A percentile compares a stretch with the other conserved stretches of the same genome.
phyloP scores from a whole-genome alignment of 192 early-diverging fungal genomes.

The Entomortierella lignicola region DNA sequence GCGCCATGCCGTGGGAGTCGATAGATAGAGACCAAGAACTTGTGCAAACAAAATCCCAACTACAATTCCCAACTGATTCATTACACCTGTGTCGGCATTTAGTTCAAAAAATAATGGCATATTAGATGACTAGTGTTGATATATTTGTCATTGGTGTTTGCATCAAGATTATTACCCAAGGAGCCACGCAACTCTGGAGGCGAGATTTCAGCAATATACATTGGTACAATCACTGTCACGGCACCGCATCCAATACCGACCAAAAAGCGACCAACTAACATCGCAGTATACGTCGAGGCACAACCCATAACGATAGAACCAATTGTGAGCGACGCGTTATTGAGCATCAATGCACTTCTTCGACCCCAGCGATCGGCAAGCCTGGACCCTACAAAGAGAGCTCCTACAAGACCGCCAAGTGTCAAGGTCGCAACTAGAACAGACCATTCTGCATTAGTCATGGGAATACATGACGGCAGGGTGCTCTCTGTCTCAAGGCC shows the following conservation, averaged over 20 bases:
- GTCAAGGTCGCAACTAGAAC: conserved; percentile 68
- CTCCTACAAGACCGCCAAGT: conserved; percentile 82
- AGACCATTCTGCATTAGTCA: conserved; percentile 71
- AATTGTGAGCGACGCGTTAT: conserved; percentile 71
- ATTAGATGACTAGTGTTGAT: background rate
- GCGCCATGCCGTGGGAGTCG: conserved; percentile 76
- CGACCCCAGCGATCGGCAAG: conserved; percentile 78
- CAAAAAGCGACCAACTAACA: conserved; percentile 76
- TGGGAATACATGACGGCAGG: conserved; percentile 76
- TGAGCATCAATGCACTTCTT: conserved; percentile 70
- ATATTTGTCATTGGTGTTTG: too few species aligned
- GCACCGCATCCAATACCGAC: conserved; percentile 83
- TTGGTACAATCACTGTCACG: conserved; percentile 80
- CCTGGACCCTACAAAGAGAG: conserved; percentile 69
- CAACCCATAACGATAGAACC: conserved; percentile 74
- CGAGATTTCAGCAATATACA: conserved; percentile 83
- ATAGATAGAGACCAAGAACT: conserved; percentile 70
- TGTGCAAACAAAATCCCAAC: conserved; percentile 84
- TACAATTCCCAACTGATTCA: conserved; percentile 89
- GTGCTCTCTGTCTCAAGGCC: conserved; percentile 14
- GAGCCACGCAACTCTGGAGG: conserved; percentile 76
- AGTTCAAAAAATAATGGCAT: background rate
- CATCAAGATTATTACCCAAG: conserved; percentile 60
- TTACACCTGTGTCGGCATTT: conserved; percentile 58
- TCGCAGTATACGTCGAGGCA: conserved; percentile 58